Evolutionary conservation across 331 rosid genomes (phyloP).

Genomic region (Rosa hybrid): DNA sequence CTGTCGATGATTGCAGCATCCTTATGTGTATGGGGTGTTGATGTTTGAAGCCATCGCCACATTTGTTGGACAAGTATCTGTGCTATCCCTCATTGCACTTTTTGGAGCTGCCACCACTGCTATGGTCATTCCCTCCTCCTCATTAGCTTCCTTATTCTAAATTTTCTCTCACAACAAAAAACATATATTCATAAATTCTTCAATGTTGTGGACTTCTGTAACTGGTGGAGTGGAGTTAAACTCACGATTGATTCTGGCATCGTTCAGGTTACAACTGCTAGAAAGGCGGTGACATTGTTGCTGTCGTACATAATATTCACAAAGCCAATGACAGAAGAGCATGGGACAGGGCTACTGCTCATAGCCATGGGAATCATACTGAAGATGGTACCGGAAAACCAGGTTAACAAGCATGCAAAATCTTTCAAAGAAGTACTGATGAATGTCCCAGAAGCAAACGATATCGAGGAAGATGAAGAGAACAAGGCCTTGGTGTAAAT

Average conservation of each 20-base stretch:
- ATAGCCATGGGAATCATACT: slow-evolving; percentile 52
- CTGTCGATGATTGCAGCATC: slow-evolving; percentile 46
- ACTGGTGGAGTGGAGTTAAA: not conserved
- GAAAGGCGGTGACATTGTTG: slow-evolving; percentile 64
- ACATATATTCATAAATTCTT: not conserved
- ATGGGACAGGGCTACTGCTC: slow-evolving; percentile 52
- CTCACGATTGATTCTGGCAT: not conserved
- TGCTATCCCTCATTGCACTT: slow-evolving; percentile 55
- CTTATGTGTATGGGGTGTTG: slow-evolving; percentile 59
- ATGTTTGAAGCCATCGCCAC: slow-evolving; percentile 66
- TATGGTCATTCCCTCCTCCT: slow-evolving; percentile 36
- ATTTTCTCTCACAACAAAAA: not conserved
- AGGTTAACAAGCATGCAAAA: slow-evolving; percentile 26
- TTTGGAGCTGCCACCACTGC: slow-evolving; percentile 74
- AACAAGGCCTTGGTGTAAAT: slow-evolving; percentile 37
- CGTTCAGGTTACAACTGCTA: slow-evolving; percentile 60
- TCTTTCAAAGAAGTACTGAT: slow-evolving; percentile 16
- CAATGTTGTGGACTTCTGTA: not conserved
- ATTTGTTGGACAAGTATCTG: slow-evolving; percentile 64
- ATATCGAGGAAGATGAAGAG: slow-evolving; percentile 46
- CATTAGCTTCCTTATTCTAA: not conserved
- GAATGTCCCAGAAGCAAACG: not conserved
- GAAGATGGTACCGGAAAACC: slow-evolving; percentile 53
- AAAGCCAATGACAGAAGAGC: slow-evolving; percentile 60
- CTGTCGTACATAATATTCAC: slow-evolving; percentile 62